These are phyloP conservation scores for Hypomyces perniciosus DNA, from an alignment of 2,329 filamentous ascomycete genomes.

Conservation along the genomic window DNA sequence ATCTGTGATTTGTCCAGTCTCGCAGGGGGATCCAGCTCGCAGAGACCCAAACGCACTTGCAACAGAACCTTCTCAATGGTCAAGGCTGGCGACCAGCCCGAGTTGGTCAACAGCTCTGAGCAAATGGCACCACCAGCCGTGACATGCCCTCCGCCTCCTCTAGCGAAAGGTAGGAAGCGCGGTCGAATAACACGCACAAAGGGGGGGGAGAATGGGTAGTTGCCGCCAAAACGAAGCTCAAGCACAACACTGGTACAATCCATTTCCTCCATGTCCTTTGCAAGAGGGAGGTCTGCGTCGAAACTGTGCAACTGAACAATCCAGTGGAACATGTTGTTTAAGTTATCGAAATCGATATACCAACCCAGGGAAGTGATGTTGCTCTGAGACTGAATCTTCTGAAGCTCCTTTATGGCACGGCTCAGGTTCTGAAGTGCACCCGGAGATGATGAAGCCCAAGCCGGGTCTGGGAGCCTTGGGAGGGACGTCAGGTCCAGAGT, in stretches of 20 bases:
- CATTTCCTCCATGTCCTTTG: slow-evolving; percentile 63
- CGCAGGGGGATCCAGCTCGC: slow-evolving; percentile 65
- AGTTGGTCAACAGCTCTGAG: slow-evolving; percentile 78
- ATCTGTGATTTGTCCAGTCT: slow-evolving; percentile 43
- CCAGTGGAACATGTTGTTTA: slow-evolving; percentile 82
- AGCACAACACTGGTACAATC: slow-evolving; percentile 64
- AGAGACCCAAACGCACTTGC: slow-evolving; percentile 73
- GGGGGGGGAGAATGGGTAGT: slow-evolving; percentile 73
- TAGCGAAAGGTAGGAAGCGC: slow-evolving; percentile 64
- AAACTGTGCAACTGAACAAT: slow-evolving; percentile 87
- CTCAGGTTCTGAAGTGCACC: slow-evolving; percentile 21
- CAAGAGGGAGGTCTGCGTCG: slow-evolving; percentile 60
- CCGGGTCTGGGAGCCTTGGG: slow-evolving; percentile 48
- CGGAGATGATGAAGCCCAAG: slow-evolving; percentile 24
- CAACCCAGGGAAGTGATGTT: slow-evolving; percentile 67
- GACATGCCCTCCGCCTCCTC: slow-evolving; percentile 79
- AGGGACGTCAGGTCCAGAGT: slow-evolving; percentile 56
- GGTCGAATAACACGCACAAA: slow-evolving; percentile 81
- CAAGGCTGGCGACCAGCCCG: slow-evolving; percentile 70
- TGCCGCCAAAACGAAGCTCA: slow-evolving; percentile 72
- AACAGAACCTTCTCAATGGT: slow-evolving; percentile 74
- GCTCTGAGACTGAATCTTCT: slow-evolving; percentile 56
- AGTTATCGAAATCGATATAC: slow-evolving; percentile 64
- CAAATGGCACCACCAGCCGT: slow-evolving; percentile 76
- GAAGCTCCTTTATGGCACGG: slow-evolving; percentile 54